Evolutionary conservation across 768 basidiomycete species (phyloP).

Genomic region (Trametes sanguinea): DNA sequence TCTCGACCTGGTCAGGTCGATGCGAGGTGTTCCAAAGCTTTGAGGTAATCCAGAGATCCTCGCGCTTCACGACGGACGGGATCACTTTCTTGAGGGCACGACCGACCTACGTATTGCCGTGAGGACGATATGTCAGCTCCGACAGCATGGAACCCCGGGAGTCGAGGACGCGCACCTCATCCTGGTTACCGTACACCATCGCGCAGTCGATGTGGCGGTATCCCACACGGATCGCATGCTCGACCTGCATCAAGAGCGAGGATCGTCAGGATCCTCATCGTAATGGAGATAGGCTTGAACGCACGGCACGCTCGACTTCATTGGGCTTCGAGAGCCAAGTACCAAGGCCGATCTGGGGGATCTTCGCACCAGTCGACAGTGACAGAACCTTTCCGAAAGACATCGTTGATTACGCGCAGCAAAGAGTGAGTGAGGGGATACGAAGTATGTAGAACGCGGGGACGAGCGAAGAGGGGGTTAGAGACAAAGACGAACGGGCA

Average conservation of each 20-base stretch:
- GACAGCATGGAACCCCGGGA: neutral
- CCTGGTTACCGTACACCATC: constrained; percentile 77
- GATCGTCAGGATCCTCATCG: neutral
- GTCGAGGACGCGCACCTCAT: constrained; percentile 43
- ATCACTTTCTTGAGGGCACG: constrained; percentile 76
- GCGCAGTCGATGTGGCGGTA: constrained; percentile 89
- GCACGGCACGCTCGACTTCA: constrained; percentile 74
- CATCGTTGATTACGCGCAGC: constrained; percentile 33
- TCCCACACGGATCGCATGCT: constrained; percentile 70
- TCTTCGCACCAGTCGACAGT: constrained; percentile 49
- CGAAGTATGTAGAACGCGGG: neutral
- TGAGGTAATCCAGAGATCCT: constrained; percentile 79
- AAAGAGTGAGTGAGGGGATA: neutral
- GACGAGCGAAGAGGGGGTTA: neutral
- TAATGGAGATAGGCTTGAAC: constrained; percentile 17
- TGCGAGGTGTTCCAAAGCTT: constrained; percentile 85
- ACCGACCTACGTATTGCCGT: constrained; percentile 47
- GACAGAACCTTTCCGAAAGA: constrained; percentile 41
- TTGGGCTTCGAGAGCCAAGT: constrained; percentile 78
- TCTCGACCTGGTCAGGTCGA: constrained; percentile 64
- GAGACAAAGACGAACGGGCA: constrained; percentile 1
- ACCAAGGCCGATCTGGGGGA: constrained; percentile 82
- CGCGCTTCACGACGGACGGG: constrained; percentile 73
- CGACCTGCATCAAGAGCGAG: constrained; percentile 50
- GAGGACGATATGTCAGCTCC: neutral